phyloP scores from a whole-genome alignment of 1,284 basidiomycete species.

The Trichosporon sp. region DNA sequence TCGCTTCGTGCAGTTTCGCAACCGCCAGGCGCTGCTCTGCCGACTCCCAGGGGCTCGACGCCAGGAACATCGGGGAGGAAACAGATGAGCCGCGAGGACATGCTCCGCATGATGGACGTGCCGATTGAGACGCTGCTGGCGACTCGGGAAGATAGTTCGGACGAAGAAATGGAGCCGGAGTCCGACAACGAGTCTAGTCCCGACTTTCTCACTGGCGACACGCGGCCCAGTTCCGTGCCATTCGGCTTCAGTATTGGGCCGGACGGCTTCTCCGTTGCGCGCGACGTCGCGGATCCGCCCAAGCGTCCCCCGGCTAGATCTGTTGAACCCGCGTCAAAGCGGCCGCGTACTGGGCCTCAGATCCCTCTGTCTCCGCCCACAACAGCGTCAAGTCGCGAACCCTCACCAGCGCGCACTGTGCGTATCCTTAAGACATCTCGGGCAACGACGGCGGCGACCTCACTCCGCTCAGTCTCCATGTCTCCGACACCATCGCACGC shows the following conservation, averaged over 20 bases:
- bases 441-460: constrained; percentile 10
- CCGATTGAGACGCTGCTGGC: constrained; percentile 38
- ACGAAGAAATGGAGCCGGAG: constrained; percentile 32
- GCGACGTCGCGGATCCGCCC: neutral
- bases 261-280: constrained; percentile 31
- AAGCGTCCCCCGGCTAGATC: neutral
- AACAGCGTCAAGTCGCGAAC: constrained; percentile 4
- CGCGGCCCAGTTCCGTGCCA: constrained; percentile 20
- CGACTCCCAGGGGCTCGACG: neutral
- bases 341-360: neutral
- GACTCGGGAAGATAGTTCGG: constrained; percentile 36
- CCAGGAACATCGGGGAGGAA: neutral
- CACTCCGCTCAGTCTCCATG: constrained; percentile 26
- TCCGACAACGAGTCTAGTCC: constrained; percentile 24
- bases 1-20: constrained; percentile 5
- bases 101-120: constrained; percentile 23
- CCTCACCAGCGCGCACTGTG: neutral
- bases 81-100: constrained; percentile 22
- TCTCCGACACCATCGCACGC: constrained; percentile 22
- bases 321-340: neutral
- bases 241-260: constrained; percentile 45
- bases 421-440: neutral
- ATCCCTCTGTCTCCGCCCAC: constrained; percentile 23
- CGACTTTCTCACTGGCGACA: neutral
- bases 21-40: neutral